Evolutionary conservation across 495 filamentous ascomycete genomes (phyloP).

Genomic region (Astrocystis sublimbata): DNA sequence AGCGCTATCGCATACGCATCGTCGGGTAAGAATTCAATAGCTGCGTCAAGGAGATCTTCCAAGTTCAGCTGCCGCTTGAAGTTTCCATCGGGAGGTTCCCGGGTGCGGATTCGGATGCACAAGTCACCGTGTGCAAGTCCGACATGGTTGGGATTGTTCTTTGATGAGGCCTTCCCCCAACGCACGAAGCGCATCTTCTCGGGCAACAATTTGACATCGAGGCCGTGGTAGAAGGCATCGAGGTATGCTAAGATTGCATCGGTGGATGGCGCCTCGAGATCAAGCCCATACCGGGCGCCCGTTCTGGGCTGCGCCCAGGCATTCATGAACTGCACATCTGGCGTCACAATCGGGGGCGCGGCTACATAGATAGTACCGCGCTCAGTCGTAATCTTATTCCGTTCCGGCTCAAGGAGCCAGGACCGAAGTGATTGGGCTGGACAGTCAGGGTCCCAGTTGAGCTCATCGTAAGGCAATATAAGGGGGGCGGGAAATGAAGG

Average conservation of each 20-base stretch:
- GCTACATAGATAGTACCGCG: slow-evolving; percentile 59
- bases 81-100: slow-evolving; percentile 47
- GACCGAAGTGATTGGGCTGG: slow-evolving; percentile 59
- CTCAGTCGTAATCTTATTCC: slow-evolving; percentile 53
- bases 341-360: slow-evolving; percentile 40
- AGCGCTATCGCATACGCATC: slow-evolving; percentile 64
- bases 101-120: slow-evolving; percentile 55
- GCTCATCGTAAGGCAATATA: slow-evolving; percentile 61
- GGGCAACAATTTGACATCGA: slow-evolving; percentile 51
- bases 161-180: slow-evolving; percentile 42
- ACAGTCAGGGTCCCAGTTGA: slow-evolving; percentile 54
- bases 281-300: neutral
- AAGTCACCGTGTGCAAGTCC: slow-evolving; percentile 42
- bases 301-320: slow-evolving; percentile 39
- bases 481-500: slow-evolving; percentile 60
- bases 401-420: slow-evolving; percentile 51
- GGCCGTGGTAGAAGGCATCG: slow-evolving; percentile 60
- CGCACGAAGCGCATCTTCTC: slow-evolving; percentile 41
- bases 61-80: slow-evolving; percentile 61
- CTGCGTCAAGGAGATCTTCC: slow-evolving; percentile 63
- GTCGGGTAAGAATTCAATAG: slow-evolving; percentile 54
- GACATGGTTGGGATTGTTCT: slow-evolving; percentile 30
- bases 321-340: slow-evolving; percentile 36
- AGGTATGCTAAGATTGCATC: slow-evolving; percentile 55
- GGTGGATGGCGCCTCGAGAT: slow-evolving; percentile 18